Evolutionary conservation across 2,329 filamentous ascomycete genomes (phyloP).

Genomic region (Macrophomina pseudophaseolina): DNA sequence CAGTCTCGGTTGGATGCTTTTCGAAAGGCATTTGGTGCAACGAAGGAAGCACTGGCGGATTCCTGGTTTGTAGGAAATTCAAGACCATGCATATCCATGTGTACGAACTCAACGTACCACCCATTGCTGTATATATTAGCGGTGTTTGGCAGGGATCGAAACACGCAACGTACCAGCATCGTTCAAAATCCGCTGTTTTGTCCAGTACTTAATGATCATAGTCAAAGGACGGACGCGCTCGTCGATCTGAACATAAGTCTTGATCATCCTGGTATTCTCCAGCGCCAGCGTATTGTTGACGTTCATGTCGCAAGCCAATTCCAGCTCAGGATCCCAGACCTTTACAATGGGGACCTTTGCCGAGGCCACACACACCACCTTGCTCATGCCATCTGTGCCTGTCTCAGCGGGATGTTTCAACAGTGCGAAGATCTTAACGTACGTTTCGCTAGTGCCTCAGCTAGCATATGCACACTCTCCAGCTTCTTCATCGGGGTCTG

Average conservation of each 20-base stretch:
- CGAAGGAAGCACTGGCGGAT: constrained; percentile 81
- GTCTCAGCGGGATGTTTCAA: constrained; percentile 42
- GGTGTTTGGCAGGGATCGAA: neutral
- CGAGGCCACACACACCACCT: constrained; percentile 90
- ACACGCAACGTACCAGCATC: constrained; percentile 77
- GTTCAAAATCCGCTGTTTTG: constrained; percentile 87
- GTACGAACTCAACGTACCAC: constrained; percentile 94
- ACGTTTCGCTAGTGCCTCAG: constrained; percentile 84
- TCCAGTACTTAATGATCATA: constrained; percentile 99
- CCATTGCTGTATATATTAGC: constrained; percentile 67
- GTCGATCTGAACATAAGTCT: constrained; percentile 94
- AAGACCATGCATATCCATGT: constrained; percentile 99
- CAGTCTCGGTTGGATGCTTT: constrained; percentile 66
- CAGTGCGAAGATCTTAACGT: constrained; percentile 49
- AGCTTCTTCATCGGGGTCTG: constrained; percentile 87
- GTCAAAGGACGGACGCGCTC: constrained; percentile 87
- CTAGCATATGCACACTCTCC: constrained; percentile 88
- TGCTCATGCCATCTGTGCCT: constrained; percentile 85
- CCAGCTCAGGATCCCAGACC: constrained; percentile 93
- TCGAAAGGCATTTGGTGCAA: constrained; percentile 76
- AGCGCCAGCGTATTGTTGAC: constrained; percentile 96
- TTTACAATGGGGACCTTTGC: constrained; percentile 99
- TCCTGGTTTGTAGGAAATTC: constrained; percentile 88
- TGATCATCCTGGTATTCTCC: constrained; percentile 97
- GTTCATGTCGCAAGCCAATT: constrained; percentile 94